Conservation (phyloP, 768 basidiomycete species). For the Boletus edulis region DNA sequence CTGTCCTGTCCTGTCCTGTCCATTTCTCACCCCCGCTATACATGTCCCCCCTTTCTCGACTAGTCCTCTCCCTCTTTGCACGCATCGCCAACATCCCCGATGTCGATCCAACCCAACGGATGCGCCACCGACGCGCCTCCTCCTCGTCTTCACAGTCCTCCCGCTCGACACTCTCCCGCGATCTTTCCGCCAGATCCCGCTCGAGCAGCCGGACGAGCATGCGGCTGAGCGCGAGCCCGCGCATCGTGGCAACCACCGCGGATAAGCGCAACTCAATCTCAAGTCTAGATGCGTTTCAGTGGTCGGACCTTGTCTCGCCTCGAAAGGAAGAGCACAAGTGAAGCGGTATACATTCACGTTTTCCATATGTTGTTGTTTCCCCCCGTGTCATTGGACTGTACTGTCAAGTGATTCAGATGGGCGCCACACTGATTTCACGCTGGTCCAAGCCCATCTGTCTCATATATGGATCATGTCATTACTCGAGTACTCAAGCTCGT, state of each 20-base stretch:
- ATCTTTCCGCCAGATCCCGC: slow-evolving; percentile 37
- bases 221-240: slow-evolving; percentile 32
- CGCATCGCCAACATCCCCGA: slow-evolving; percentile 68
- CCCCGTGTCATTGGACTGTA: slow-evolving; percentile 5
- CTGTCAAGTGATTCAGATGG: background rate
- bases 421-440: no score
- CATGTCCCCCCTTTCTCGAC: background rate
- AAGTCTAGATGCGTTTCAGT: slow-evolving; percentile 32
- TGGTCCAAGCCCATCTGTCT: no score
- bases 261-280: slow-evolving; percentile 32
- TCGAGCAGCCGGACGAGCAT: slow-evolving; percentile 43
- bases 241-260: slow-evolving; percentile 28
- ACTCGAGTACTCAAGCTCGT: background rate
- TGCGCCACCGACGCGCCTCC: slow-evolving; percentile 76
- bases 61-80: slow-evolving; percentile 80
- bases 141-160: slow-evolving; percentile 62
- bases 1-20: background rate
- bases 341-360: background rate
- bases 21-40: background rate
- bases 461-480: no score
- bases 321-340: slow-evolving; percentile 27
- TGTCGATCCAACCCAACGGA: slow-evolving; percentile 76
- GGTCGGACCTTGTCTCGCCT: slow-evolving; percentile 32
- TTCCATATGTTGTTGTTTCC: background rate
- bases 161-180: slow-evolving; percentile 37